Percentiles rank a stretch among this genome's conserved stretches.
phyloP scores from a whole-genome alignment of 495 filamentous ascomycete species.

The Xylaria acuta region DNA sequence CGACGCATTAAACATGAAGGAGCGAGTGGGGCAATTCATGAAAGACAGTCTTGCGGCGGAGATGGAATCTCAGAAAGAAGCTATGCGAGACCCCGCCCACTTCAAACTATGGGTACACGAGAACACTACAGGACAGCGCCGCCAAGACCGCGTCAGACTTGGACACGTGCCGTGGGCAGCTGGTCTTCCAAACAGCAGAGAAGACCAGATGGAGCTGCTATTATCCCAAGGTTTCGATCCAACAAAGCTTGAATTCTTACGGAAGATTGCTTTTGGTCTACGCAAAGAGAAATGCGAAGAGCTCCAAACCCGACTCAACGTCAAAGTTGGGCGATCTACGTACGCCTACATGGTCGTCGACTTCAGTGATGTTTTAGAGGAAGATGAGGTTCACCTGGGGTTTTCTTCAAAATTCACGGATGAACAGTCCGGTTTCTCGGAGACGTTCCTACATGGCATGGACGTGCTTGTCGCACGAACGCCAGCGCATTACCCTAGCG shows the following conservation, averaged over 20 bases:
- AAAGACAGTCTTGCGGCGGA: constrained; percentile 63
- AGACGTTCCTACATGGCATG: constrained; percentile 66
- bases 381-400: constrained; percentile 78
- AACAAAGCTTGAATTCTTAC: constrained; percentile 62
- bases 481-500: constrained; percentile 79
- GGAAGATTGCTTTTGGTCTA: constrained; percentile 59
- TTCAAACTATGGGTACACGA: constrained; percentile 65
- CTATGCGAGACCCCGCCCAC: constrained; percentile 55
- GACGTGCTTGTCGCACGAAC: constrained; percentile 86
- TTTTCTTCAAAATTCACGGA: constrained; percentile 74
- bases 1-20: constrained; percentile 52
- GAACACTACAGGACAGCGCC: constrained; percentile 42
- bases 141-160: constrained; percentile 41
- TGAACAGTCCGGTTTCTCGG: constrained; percentile 58
- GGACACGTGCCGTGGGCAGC: constrained; percentile 52
- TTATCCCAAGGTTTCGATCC: constrained; percentile 72
- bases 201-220: constrained; percentile 61
- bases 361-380: constrained; percentile 70
- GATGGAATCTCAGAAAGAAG: constrained; percentile 64
- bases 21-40: constrained; percentile 65
- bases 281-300: constrained; percentile 61
- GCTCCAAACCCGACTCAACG: constrained; percentile 68
- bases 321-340: constrained; percentile 75
- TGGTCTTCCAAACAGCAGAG: constrained; percentile 57
- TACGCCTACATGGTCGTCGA: constrained; percentile 84